Evolutionary conservation across 345 rosid species (phyloP), one percentile per base, ranked within the genome.

Genomic region (Zanthoxylum bungeanum): DNA sequence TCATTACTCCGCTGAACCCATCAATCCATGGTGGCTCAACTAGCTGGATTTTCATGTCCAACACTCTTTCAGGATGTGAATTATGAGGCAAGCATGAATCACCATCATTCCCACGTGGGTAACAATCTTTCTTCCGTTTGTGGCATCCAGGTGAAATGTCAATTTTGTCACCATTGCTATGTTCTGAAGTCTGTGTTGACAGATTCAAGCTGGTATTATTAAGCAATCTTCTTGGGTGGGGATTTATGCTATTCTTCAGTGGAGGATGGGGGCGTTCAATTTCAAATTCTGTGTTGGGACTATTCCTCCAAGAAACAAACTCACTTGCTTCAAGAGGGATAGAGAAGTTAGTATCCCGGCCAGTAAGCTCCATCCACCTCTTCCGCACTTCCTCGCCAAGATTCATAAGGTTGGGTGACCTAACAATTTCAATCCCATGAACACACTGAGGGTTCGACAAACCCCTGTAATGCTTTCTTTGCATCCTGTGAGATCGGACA

Each of bases 401-500:
- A 65, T 68, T 82, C 71, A 77, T 59, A 42, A 89, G 87, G 77
- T 75, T 87, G 25, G 93, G 93, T 25, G 88, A 76, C 57, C 74
- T 73, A 53, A 87, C 93, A 80, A 87, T 60, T 70, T 89, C 93
- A 49, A 89, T 81, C 1, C 93, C 93, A 78, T 89, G 93, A 78
- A 89, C 81, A 47, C 93, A 89, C 62, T 89, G 93, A 34, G 93
- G 93, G 76, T 89, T 89, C 28, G 93, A 89, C 59, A 89, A 87
- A 75, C 93, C 93, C 71, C 93, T 84, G 49, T 89, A 89, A 62
- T 89, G 92, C 80, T 89, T 89, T 80, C 94, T 78, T 78, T 89
- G 94, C 94, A 89, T 89, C 79, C 90, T 81, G 76, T 89, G 94
- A 66, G 92, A 89, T 53, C 92, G 87, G 34, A 87, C 92, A 77